Conservation (phyloP, 345 rosid genomes). For the Arabis alpina region DNA sequence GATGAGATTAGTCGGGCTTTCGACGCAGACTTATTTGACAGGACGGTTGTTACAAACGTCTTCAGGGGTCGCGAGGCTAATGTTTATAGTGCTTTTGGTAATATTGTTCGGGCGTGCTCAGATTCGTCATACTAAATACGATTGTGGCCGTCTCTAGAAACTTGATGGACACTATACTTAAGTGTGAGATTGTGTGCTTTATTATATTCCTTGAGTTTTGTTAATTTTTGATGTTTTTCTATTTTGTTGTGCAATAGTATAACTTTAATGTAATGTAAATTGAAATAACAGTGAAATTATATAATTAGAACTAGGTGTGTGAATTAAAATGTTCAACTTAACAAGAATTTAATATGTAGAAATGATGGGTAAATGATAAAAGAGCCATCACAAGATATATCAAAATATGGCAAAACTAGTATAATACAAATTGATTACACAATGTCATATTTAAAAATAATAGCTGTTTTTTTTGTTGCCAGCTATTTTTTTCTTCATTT, state of each 20-base stretch:
- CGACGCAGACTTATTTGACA: conserved; percentile 43
- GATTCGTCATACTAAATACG: conserved; percentile 37
- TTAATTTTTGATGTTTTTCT: background rate
- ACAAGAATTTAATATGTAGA: too few relatives aligned
- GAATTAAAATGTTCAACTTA: too few relatives aligned
- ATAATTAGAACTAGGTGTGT: too few relatives aligned
- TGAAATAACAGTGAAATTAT: too few relatives aligned
- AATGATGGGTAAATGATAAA: too few relatives aligned
- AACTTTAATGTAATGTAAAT: background rate
- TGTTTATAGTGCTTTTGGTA: conserved; percentile 39
- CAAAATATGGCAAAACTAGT: too few relatives aligned
- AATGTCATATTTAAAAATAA: too few relatives aligned
- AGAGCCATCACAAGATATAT: too few relatives aligned
- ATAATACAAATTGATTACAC: too few relatives aligned
- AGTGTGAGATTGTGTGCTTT: conserved; percentile 7
- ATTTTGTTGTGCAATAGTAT: background rate
- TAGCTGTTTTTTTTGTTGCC: too few relatives aligned
- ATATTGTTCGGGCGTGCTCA: conserved; percentile 39
- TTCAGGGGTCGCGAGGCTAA: conserved; percentile 30
- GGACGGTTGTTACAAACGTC: conserved; percentile 37
- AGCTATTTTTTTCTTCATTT: background rate
- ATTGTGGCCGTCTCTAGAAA: conserved; percentile 42
- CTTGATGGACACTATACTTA: conserved; percentile 3
- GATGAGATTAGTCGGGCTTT: conserved; percentile 42
- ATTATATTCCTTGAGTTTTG: background rate